phyloP scores from a whole-genome alignment of 768 basidiomycete genomes.

The Mycena venus region DNA sequence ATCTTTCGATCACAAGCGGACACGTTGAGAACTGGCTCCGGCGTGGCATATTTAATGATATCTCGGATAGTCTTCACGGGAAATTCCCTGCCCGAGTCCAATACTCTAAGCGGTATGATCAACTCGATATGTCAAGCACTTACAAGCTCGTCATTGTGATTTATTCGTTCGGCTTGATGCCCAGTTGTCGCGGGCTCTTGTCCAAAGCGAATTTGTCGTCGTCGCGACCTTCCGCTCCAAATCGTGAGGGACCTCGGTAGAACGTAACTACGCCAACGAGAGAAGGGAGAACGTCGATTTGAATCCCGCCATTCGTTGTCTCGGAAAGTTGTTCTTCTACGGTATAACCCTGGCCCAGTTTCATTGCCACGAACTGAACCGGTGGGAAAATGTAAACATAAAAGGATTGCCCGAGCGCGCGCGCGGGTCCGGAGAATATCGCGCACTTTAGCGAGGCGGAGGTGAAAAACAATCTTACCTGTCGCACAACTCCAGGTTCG shows the following conservation, averaged over 20 bases:
- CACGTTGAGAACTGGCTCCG: background rate
- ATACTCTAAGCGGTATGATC: too few species aligned
- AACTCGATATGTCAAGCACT: too few species aligned
- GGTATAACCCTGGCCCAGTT: background rate
- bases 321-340: background rate
- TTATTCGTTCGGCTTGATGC: background rate
- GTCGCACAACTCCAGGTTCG: background rate
- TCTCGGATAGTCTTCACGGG: background rate
- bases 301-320: background rate
- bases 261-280: background rate
- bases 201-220: background rate
- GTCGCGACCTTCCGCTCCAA: too few species aligned
- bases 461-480: background rate
- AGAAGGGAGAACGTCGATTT: constrained; percentile 1
- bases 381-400: background rate
- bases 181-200: background rate
- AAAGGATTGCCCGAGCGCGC: too few species aligned
- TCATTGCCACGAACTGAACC: background rate
- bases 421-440: too few species aligned
- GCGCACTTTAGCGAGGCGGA: too few species aligned
- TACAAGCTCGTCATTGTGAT: constrained; percentile 1
- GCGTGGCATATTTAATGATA: background rate
- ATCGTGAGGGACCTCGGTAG: background rate
- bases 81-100: background rate
- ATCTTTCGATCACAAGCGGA: background rate